Base-by-base conservation (phyloP, 2,329 filamentous ascomycete genomes). In the Aspergillus quadrilineatus region DNA sequence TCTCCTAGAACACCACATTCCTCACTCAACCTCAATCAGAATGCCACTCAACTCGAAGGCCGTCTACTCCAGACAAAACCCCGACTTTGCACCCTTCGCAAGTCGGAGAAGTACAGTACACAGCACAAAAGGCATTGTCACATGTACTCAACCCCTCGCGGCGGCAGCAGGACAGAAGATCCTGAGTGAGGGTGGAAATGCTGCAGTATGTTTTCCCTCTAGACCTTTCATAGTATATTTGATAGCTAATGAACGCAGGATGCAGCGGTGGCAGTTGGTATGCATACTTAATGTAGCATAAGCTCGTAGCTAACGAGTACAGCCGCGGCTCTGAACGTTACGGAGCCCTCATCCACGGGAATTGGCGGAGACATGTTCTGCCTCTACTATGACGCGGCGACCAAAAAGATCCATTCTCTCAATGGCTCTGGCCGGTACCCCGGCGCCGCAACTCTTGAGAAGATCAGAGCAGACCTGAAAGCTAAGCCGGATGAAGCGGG, bases 321-420 rank as follows among this genome's bases (percentile, higher is more conserved):
- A 90, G 93, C 94, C 44, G 94, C 94, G 32, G 92, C 87, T 4
- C 80, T 99, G 55, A 97, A 97, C 75, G 84, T 97, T 69, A 96
- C 93, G 0, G 94, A 99, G 71, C 94, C 94, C 6, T 86, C 87
- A 57, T 94, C 89, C 5, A 97, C 94, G 0, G 94, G 94, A 41
- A 97, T 99, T 58, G 94, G 94, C 56, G 94, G 94, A 60, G 94
- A 99, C 76, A 92, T 96, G 86, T 99, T 97, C 77, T 92, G 92
- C 73, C 84, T 97, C 36, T 97, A 85, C 80, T 97, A 93, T 78
- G 85, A 95, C 70, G 90, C 91, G 42, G 84, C 88, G 65, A 90
- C 87, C 0, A 89, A 89, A 69, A 89, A 89, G 61, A 88, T 97
- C 7, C 88, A 86, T 53, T 90, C 92, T 8, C 79, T 97, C 73